Conservation (phyloP, 352 stramenopile genomes). For the Blastocystis sp. region DNA sequence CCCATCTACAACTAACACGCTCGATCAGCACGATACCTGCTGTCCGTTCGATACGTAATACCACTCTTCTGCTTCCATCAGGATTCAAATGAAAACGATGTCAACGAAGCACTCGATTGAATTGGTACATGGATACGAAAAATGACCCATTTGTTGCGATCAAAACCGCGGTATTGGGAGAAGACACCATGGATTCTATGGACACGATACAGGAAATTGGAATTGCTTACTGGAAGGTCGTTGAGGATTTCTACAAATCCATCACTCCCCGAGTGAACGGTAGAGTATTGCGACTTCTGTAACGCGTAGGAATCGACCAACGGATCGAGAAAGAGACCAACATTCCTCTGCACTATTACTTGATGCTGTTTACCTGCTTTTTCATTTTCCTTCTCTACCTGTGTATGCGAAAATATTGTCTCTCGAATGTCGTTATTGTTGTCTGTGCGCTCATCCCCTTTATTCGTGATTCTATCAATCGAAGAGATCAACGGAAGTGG, state of each 20-base stretch:
- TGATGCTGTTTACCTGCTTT: background rate
- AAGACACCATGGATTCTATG: background rate
- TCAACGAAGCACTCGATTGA: conserved; percentile 40
- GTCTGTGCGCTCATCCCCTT: background rate
- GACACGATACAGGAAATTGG: background rate
- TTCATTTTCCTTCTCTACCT: background rate
- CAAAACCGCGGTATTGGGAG: background rate
- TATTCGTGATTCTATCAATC: background rate
- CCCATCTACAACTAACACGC: background rate
- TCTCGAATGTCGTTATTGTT: background rate
- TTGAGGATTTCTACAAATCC: conserved; percentile 24
- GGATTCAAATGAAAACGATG: conserved; percentile 32
- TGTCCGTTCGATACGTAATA: conserved; percentile 47
- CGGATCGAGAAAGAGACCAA: background rate
- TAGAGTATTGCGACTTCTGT: background rate
- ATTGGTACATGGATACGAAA: background rate
- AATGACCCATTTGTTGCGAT: background rate
- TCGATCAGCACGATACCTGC: background rate
- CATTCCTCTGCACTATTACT: background rate
- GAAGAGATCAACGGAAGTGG: conserved; percentile 6
- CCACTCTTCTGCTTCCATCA: conserved; percentile 55
- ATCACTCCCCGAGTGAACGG: conserved; percentile 36
- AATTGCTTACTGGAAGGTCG: background rate
- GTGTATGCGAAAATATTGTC: background rate
- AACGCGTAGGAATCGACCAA: conserved; percentile 23